phyloP scores from a whole-genome alignment of 23 red algal species.

The Pyropia haitanensis region DNA sequence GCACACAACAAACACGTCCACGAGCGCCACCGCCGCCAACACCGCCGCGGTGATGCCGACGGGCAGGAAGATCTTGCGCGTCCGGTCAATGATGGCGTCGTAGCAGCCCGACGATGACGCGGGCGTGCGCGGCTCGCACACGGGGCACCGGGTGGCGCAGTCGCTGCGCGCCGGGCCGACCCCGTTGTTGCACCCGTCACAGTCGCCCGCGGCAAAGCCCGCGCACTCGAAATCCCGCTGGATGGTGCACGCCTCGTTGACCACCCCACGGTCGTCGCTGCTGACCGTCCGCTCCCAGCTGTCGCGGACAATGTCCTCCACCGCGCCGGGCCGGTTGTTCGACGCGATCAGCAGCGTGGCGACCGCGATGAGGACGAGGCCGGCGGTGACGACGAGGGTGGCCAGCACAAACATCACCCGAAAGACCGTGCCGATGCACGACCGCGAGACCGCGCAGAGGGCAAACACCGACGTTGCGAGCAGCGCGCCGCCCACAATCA shows the following conservation, averaged over 20 bases:
- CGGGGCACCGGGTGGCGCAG: neutral
- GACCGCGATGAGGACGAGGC: conserved; percentile 13
- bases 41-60: conserved; percentile 2
- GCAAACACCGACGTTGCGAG: conserved; percentile 15
- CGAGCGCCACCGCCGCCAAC: conserved; percentile 4
- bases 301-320: neutral
- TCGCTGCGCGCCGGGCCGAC: neutral
- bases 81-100: neutral
- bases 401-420: conserved; percentile 30
- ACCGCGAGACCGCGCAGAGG: conserved; percentile 15
- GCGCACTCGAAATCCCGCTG: conserved; percentile 19
- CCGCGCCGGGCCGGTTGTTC: neutral
- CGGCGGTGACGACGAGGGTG: conserved; percentile 11
- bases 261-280: neutral
- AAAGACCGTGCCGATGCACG: conserved; percentile 14
- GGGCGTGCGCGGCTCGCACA: neutral
- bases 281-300: conserved; percentile 16
- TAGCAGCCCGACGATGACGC: conserved; percentile 7
- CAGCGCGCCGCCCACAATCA: conserved; percentile 24
- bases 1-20: conserved; percentile 11
- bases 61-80: conserved; percentile 13
- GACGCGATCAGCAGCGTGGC: conserved; percentile 7
- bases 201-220: conserved; percentile 27
- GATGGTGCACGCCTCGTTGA: conserved; percentile 9
- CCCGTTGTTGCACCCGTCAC: neutral